These are phyloP conservation scores for Naganishia albida DNA, from an alignment of 1,284 basidiomycete genomes.

Conservation along the genomic window DNA sequence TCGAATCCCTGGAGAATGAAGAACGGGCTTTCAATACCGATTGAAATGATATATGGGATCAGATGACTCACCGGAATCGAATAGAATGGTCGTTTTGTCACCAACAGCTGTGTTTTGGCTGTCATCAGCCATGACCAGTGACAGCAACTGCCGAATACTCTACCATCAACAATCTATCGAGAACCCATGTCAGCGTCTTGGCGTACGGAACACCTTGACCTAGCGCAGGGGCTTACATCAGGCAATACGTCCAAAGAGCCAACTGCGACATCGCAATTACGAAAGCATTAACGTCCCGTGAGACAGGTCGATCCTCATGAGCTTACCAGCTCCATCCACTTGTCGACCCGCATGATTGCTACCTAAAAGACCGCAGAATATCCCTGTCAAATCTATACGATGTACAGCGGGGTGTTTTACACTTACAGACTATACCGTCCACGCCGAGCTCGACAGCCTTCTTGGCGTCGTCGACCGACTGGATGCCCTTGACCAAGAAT, in stretches of 20 bases:
- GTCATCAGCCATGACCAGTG: neutral
- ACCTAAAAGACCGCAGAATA: slow-evolving; percentile 43
- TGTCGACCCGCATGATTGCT: slow-evolving; percentile 83
- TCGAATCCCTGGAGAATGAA: slow-evolving; percentile 60
- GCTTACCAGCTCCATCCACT: slow-evolving; percentile 65
- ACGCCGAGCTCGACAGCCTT: slow-evolving; percentile 64
- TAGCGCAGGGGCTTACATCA: slow-evolving; percentile 44
- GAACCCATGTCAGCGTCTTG: neutral
- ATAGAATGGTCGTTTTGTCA: slow-evolving; percentile 61
- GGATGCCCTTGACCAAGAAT: slow-evolving; percentile 67
- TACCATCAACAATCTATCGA: slow-evolving; percentile 56
- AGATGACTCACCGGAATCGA: slow-evolving; percentile 61
- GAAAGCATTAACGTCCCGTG: neutral
- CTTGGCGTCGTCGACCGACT: slow-evolving; percentile 66
- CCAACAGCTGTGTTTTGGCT: slow-evolving; percentile 53
- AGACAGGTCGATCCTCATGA: neutral
- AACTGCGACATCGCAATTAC: slow-evolving; percentile 46
- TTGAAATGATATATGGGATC: neutral
- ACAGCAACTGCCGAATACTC: slow-evolving; percentile 49
- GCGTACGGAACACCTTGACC: neutral
- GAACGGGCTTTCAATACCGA: neutral
- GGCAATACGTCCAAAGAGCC: slow-evolving; percentile 67
- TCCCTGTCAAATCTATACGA: neutral
- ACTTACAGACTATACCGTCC: slow-evolving; percentile 68
- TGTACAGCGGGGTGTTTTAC: neutral